phyloP scores from a whole-genome alignment of 2,329 filamentous ascomycete genomes.

The Rosellinia necatrix region DNA sequence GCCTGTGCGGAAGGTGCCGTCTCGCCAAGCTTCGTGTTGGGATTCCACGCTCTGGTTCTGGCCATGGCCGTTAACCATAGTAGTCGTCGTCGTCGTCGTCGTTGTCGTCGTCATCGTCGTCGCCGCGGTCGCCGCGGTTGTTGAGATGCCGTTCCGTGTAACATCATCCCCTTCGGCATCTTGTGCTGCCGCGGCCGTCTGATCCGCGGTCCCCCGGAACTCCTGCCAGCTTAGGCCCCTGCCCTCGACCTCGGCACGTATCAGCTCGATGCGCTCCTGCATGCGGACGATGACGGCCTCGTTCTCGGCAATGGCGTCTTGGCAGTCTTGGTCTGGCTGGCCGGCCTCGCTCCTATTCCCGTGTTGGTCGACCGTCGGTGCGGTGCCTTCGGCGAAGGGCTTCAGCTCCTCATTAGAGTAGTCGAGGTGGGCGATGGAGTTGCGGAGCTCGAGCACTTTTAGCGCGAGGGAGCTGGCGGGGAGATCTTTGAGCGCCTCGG shows the following conservation, averaged over 20 bases:
- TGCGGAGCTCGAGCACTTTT: conserved; percentile 76
- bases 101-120: conserved; percentile 33
- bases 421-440: conserved; percentile 74
- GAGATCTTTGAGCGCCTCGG: conserved; percentile 69
- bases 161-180: not conserved
- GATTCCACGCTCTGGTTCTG: conserved; percentile 16
- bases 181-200: conserved; percentile 17
- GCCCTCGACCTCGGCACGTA: conserved; percentile 67
- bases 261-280: conserved; percentile 65
- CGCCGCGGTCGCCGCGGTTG: conserved; percentile 31
- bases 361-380: conserved; percentile 39
- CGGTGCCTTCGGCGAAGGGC: conserved; percentile 64
- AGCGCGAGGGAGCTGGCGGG: conserved; percentile 69
- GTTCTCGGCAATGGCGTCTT: conserved; percentile 76
- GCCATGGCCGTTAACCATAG: too few relatives aligned
- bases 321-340: conserved; percentile 69
- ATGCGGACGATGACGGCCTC: conserved; percentile 70
- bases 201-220: conserved; percentile 55
- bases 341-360: conserved; percentile 28
- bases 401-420: conserved; percentile 74
- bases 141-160: conserved; percentile 4
- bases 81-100: not conserved
- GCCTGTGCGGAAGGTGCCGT: conserved; percentile 68
- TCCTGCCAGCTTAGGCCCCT: conserved; percentile 62
- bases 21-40: conserved; percentile 57